Evolutionary conservation across 1,284 basidiomycete genomes (phyloP).

Genomic region (Cutaneotrichosporon daszewskae): DNA sequence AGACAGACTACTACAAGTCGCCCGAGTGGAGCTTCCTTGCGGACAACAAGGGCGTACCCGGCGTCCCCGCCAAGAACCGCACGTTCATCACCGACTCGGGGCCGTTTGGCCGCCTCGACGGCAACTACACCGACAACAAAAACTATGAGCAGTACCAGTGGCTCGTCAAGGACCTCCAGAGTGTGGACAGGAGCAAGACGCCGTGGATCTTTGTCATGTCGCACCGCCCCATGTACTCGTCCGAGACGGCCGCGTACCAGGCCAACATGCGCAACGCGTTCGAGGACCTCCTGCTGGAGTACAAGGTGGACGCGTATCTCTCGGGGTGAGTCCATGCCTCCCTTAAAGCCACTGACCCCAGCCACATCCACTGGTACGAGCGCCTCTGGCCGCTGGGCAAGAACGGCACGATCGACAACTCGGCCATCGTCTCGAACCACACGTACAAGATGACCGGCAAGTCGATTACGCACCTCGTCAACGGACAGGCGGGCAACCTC

Average conservation of each 20-base stretch:
- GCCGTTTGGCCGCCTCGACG: conserved; percentile 14
- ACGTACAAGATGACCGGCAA: conserved; percentile 18
- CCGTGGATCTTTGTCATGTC: conserved; percentile 44
- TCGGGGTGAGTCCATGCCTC: not conserved
- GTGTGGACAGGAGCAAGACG: conserved; percentile 40
- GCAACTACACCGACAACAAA: conserved; percentile 16
- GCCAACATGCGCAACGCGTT: conserved; percentile 37
- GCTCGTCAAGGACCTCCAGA: conserved; percentile 31
- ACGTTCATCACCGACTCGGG: conserved; percentile 12
- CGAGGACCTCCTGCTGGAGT: conserved; percentile 39
- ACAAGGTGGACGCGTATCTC: conserved; percentile 41
- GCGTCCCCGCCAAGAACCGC: conserved; percentile 5
- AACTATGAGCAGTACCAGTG: conserved; percentile 27
- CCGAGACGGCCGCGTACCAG: conserved; percentile 27
- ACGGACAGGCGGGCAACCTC: conserved; percentile 39
- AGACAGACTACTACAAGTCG: conserved; percentile 23
- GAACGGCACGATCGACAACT: conserved; percentile 27
- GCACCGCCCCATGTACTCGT: conserved; percentile 35
- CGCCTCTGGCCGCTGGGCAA: conserved; percentile 34
- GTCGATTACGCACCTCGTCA: conserved; percentile 29
- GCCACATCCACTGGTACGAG: conserved; percentile 47
- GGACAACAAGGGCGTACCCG: conserved; percentile 17
- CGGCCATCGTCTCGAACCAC: conserved; percentile 32
- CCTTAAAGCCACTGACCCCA: conserved; percentile 6
- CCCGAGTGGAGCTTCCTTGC: conserved; percentile 25